Evolutionary conservation across 306 rosid species (phyloP).

Genomic region (Trifolium repens): DNA sequence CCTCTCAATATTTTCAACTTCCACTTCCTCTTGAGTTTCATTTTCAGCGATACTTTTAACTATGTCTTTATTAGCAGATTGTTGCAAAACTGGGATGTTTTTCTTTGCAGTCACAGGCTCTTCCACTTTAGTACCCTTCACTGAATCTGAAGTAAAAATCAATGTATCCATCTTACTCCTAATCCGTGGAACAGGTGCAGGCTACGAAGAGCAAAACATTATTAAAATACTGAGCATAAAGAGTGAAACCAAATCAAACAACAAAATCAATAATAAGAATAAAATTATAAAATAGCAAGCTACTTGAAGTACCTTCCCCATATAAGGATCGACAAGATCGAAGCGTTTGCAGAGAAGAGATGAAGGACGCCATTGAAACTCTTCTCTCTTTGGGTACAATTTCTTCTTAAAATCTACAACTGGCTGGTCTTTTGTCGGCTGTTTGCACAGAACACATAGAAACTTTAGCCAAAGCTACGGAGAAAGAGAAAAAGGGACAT

Average conservation of each 20-base stretch:
- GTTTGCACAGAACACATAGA: slow-evolving; percentile 48
- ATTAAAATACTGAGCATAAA: slow-evolving; percentile 13
- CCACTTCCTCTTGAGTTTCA: slow-evolving; percentile 63
- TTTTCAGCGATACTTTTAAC: slow-evolving; percentile 46
- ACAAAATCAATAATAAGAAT: slow-evolving; percentile 14
- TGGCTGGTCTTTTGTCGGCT: slow-evolving; percentile 67
- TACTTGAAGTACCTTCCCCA: slow-evolving; percentile 80
- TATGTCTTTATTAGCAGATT: slow-evolving; percentile 50
- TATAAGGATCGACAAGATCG: slow-evolving; percentile 94
- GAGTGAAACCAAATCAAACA: slow-evolving; percentile 32
- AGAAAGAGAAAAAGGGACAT: slow-evolving; percentile 39
- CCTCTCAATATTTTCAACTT: slow-evolving; percentile 86
- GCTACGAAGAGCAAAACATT: slow-evolving; percentile 61
- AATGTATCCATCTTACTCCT: slow-evolving; percentile 84
- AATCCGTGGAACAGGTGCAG: slow-evolving; percentile 86
- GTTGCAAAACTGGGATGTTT: slow-evolving; percentile 42
- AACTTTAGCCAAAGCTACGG: slow-evolving; percentile 34
- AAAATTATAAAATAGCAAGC: slow-evolving; percentile 26
- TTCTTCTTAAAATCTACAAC: slow-evolving; percentile 60
- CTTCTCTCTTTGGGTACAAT: slow-evolving; percentile 79
- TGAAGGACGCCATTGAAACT: slow-evolving; percentile 93
- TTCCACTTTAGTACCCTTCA: slow-evolving; percentile 61
- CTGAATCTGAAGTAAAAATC: slow-evolving; percentile 84
- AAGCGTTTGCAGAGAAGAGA: slow-evolving; percentile 95
- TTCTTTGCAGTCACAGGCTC: slow-evolving; percentile 48